A percentile compares a stretch with the other conserved stretches of the same genome.
phyloP scores from a whole-genome alignment of 345 rosid genomes.

The Pelargonium nanum region DNA sequence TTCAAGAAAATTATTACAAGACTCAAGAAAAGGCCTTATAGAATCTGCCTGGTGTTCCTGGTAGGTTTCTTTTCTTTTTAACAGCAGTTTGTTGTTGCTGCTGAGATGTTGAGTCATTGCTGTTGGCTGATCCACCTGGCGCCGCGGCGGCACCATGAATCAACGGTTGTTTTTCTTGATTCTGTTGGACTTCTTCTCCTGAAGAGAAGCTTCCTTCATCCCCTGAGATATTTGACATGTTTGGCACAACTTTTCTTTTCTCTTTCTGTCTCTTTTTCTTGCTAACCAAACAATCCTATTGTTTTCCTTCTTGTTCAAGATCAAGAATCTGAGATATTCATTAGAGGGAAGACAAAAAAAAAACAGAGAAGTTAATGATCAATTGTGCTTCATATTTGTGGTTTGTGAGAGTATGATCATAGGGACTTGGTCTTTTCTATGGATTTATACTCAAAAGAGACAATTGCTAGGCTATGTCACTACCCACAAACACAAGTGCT shows the following conservation, averaged over 20 bases:
- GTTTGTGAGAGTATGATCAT: constrained; percentile 6
- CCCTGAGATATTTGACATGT: constrained; percentile 52
- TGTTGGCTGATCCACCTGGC: constrained; percentile 18
- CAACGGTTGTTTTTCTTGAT: constrained; percentile 19
- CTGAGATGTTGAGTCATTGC: constrained; percentile 23
- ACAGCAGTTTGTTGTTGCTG: constrained; percentile 27
- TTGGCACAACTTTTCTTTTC: neutral
- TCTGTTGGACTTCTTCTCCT: constrained; percentile 39
- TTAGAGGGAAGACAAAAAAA: too few species aligned
- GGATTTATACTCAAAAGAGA: constrained; percentile 31
- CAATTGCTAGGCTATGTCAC: constrained; percentile 9
- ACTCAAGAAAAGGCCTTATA: neutral
- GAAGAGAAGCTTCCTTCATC: constrained; percentile 70
- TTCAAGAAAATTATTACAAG: neutral
- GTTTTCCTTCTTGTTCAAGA: constrained; percentile 8
- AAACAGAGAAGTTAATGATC: neutral
- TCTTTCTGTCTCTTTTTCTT: neutral
- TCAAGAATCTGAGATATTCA: neutral
- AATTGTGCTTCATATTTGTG: constrained; percentile 7
- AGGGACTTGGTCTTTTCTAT: constrained; percentile 37
- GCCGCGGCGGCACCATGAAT: constrained; percentile 11
- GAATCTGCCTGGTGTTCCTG: constrained; percentile 66
- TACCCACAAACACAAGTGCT: constrained; percentile 4
- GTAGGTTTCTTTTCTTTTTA: constrained; percentile 68
- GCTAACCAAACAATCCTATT: constrained; percentile 7